Conservation (phyloP, 805 yeast species). For the Zygoascus tannicola region DNA sequence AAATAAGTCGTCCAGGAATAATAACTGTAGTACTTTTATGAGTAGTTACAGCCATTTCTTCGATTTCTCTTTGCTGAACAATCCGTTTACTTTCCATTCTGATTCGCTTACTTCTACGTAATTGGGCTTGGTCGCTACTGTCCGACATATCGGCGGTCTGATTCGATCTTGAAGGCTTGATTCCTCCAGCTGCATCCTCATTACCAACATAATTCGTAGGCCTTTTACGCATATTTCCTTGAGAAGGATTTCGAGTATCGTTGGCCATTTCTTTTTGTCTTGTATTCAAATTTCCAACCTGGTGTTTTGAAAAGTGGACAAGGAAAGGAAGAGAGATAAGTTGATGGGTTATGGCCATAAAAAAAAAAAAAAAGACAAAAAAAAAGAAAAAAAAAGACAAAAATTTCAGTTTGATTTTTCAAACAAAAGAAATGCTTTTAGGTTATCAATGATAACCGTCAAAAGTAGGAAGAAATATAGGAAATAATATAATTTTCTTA, state of each 20-base stretch:
- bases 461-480: too few species aligned
- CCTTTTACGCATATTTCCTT: not conserved
- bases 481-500: too few species aligned
- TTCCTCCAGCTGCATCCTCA: not conserved
- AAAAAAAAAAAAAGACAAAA: not conserved
- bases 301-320: too few species aligned
- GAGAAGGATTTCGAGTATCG: constrained; percentile 2
- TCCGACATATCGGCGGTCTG: not conserved
- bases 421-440: too few species aligned
- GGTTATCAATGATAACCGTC: too few species aligned
- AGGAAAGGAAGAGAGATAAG: not conserved
- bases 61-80: not conserved
- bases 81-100: not conserved
- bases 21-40: not conserved
- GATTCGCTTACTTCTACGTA: not conserved
- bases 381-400: constrained; percentile 1
- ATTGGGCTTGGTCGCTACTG: not conserved
- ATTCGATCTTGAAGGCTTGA: not conserved
- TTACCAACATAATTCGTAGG: not conserved
- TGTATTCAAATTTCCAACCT: too few species aligned
- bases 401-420: too few species aligned
- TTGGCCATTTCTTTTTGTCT: not conserved
- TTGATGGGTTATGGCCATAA: not conserved
- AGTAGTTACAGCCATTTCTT: not conserved
- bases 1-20: not conserved